A percentile compares a stretch with the other conserved stretches of the same genome.
phyloP scores from a whole-genome alignment of 2,329 filamentous ascomycete genomes.

The Huntiella decipiens region DNA sequence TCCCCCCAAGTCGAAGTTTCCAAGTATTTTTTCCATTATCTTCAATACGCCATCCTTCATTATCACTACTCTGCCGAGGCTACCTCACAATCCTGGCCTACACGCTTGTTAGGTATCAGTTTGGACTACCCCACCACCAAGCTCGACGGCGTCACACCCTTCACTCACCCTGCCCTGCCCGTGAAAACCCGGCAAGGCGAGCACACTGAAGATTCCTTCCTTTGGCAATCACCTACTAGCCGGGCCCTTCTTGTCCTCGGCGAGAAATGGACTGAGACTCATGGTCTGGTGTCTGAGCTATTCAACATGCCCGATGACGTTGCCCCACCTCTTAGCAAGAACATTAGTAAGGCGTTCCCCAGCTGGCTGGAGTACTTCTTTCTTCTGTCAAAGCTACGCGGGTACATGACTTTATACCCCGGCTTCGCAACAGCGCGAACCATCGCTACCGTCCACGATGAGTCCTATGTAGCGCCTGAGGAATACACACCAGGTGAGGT shows the following conservation, averaged over 20 bases:
- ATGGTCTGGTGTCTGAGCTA: conserved; percentile 54
- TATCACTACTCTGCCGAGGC: conserved; percentile 48
- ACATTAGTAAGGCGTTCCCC: conserved; percentile 49
- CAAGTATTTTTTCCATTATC: conserved; percentile 66
- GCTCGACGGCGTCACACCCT: conserved; percentile 39
- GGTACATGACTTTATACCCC: conserved; percentile 68
- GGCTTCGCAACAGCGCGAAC: conserved; percentile 32
- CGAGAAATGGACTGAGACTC: conserved; percentile 70
- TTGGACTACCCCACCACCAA: conserved; percentile 51
- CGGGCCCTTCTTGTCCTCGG: conserved; percentile 71
- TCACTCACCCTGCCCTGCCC: conserved; percentile 24
- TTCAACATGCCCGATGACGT: conserved; percentile 16
- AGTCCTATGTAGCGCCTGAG: conserved; percentile 55
- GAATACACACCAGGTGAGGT: conserved; percentile 27
- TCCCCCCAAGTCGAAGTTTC: conserved; percentile 67
- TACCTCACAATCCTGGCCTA: conserved; percentile 26
- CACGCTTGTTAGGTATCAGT: conserved; percentile 56
- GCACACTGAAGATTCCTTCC: conserved; percentile 32
- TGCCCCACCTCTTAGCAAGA: conserved; percentile 24
- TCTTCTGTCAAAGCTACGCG: conserved; percentile 54
- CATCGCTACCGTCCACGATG: conserved; percentile 58
- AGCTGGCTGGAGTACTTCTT: conserved; percentile 64
- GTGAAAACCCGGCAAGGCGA: conserved; percentile 19
- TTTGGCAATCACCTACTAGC: conserved; percentile 72
- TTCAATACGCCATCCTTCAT: conserved; percentile 59